Percentiles rank a stretch among this genome's conserved stretches.
These are phyloP conservation scores for Penicillium sumatraense DNA, from an alignment of 2,329 filamentous ascomycete species.

Conservation along the genomic window DNA sequence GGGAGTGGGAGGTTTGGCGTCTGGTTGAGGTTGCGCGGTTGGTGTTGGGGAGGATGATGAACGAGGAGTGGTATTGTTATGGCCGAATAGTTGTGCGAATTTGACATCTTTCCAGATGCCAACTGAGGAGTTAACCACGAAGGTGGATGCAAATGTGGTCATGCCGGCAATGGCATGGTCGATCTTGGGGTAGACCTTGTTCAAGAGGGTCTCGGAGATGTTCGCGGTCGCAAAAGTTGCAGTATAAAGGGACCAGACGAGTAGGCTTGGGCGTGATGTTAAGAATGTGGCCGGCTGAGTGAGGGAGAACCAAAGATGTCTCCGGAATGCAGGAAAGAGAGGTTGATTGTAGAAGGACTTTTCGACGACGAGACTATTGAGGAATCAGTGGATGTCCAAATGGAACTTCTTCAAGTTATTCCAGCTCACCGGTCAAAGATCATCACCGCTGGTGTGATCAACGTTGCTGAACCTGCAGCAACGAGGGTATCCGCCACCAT, in stretches of 20 bases:
- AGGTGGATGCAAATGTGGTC: constrained; percentile 77
- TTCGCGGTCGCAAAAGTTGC: constrained; percentile 90
- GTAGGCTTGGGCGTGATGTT: constrained; percentile 45
- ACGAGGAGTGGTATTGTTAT: constrained; percentile 22
- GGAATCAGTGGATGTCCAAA: background rate
- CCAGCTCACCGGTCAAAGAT: constrained; percentile 81
- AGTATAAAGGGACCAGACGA: constrained; percentile 67
- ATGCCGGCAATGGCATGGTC: constrained; percentile 71
- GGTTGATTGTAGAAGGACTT: constrained; percentile 44
- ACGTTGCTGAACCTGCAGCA: constrained; percentile 69
- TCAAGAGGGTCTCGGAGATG: constrained; percentile 74
- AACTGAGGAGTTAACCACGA: constrained; percentile 74
- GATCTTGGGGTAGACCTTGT: constrained; percentile 58
- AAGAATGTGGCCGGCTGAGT: constrained; percentile 44
- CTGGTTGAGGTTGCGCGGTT: constrained; percentile 5
- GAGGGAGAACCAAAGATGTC: constrained; percentile 40
- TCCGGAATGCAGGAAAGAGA: constrained; percentile 36
- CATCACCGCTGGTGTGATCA: constrained; percentile 79
- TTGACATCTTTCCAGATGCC: constrained; percentile 82
- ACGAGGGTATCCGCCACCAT: constrained; percentile 68
- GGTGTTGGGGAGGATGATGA: constrained; percentile 8
- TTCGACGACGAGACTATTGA: constrained; percentile 46
- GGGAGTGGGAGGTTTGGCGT: constrained; percentile 17
- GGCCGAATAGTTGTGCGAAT: constrained; percentile 75
- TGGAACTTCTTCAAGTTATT: background rate